Conservation (phyloP, 768 basidiomycete genomes). For the Tylopilus balloui region DNA sequence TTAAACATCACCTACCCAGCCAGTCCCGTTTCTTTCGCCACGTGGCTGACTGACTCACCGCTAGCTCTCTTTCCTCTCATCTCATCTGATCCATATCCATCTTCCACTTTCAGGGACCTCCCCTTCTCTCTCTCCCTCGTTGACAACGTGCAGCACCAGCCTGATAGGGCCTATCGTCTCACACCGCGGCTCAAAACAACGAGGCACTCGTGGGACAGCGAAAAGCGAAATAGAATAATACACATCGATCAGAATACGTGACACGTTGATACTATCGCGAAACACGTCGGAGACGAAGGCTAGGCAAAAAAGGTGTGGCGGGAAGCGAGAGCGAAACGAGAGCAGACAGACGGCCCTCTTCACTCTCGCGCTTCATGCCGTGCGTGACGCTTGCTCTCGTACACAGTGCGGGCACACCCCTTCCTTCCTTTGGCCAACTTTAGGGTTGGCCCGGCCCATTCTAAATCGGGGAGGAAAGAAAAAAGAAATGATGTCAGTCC, state of each 20-base stretch:
- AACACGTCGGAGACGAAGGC: neutral
- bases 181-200: neutral
- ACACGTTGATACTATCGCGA: neutral
- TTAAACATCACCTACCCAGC: neutral
- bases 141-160: constrained; percentile 19
- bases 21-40: neutral
- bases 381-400: constrained; percentile 9
- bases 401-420: constrained; percentile 21
- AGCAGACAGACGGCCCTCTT: too few species aligned
- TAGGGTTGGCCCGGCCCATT: constrained; percentile 20
- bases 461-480: constrained; percentile 7
- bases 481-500: constrained; percentile 13
- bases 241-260: constrained; percentile 11
- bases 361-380: neutral
- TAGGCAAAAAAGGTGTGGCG: too few species aligned
- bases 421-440: constrained; percentile 18
- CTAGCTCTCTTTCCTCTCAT: neutral
- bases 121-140: constrained; percentile 18
- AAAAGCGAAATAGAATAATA: constrained; percentile 19
- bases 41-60: constrained; percentile 6
- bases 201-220: neutral
- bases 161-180: constrained; percentile 8
- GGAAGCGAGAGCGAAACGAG: too few species aligned
- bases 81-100: too few species aligned
- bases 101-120: neutral